These are phyloP conservation scores for Eustoma russellianum DNA, from an alignment of 257 asterid genomes.

Conservation along the genomic window DNA sequence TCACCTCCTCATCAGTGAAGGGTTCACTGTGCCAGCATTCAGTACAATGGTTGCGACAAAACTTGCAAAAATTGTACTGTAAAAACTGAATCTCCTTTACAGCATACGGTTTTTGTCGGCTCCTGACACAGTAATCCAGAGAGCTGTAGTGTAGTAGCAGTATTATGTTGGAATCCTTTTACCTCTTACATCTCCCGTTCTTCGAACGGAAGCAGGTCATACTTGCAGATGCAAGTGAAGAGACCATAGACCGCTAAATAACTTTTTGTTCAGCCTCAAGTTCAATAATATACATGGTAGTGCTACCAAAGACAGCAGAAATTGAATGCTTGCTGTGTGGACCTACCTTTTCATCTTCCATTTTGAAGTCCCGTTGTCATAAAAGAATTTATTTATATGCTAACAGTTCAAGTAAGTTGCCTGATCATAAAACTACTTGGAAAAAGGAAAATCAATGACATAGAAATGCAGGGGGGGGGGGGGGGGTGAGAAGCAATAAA, in stretches of 20 bases:
- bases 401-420: background rate
- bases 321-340: too few species aligned
- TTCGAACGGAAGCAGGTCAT: too few species aligned
- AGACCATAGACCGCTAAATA: too few species aligned
- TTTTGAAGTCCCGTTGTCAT: background rate
- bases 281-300: too few species aligned
- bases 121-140: slow-evolving; percentile 19
- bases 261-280: too few species aligned
- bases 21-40: slow-evolving; percentile 18
- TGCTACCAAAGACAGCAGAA: too few species aligned
- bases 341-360: background rate
- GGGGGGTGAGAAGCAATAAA: background rate
- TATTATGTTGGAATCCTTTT: too few species aligned
- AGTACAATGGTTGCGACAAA: slow-evolving; percentile 9
- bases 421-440: too few species aligned
- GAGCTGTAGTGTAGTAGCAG: slow-evolving; percentile 15
- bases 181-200: too few species aligned
- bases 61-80: background rate
- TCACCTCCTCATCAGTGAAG: slow-evolving; percentile 22
- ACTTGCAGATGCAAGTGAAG: too few species aligned
- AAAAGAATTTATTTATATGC: too few species aligned
- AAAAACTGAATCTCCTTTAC: background rate
- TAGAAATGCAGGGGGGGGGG: too few species aligned
- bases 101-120: slow-evolving; percentile 5
- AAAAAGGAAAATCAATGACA: background rate